Evolutionary conservation across 2,329 filamentous ascomycete species (phyloP), one percentile per base, ranked within the genome.

Genomic region (Alternaria tenuissima): DNA sequence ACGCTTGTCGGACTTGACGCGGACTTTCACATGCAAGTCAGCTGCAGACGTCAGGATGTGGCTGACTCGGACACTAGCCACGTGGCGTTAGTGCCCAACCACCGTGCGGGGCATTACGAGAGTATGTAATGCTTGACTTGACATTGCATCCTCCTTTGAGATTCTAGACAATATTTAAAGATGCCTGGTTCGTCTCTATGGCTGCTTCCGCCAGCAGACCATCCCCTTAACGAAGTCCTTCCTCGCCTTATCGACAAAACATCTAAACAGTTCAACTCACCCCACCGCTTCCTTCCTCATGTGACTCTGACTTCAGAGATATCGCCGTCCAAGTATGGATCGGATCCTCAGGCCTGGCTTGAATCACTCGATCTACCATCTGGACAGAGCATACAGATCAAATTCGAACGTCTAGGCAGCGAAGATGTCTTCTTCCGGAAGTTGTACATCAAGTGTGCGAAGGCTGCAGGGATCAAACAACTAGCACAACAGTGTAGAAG

Each of bases 101-200:
- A 53, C 39, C 26, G 20, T 32, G 48, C 26, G 28, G n/a, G 22
- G 7, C 20, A 5, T 42, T 11, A 12, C 24, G 34, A 24, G 55
- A 5, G 16, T n/a, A 30, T n/a, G 30, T 30, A 9, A 57, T 47
- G 47, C 57, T 60, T 52, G 30, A 47, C 12, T 18, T 44, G 39
- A 51, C 46, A 43, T 49, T 26, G 16, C 38, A 18, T 55, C 22
- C 20, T 20, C 30, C 20, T 22, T 28, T 42, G 20, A 7, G 24
- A 24, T 16, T 3, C 24, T 16, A 5, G 30, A 22, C 51, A 14
- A 2, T 30, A 28, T 32, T 34, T 3, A n/a, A 68, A 55, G 12
- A 80, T 80, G 77, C 77, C 78, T 39, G 79, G 79, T 36, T 79
- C 78, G 22, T 81, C 79, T 12, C 77, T 82, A 22, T 82, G 80